These are phyloP conservation scores for Hypomyces rosellus DNA, from an alignment of 2,329 filamentous ascomycete genomes.

Conservation along the genomic window DNA sequence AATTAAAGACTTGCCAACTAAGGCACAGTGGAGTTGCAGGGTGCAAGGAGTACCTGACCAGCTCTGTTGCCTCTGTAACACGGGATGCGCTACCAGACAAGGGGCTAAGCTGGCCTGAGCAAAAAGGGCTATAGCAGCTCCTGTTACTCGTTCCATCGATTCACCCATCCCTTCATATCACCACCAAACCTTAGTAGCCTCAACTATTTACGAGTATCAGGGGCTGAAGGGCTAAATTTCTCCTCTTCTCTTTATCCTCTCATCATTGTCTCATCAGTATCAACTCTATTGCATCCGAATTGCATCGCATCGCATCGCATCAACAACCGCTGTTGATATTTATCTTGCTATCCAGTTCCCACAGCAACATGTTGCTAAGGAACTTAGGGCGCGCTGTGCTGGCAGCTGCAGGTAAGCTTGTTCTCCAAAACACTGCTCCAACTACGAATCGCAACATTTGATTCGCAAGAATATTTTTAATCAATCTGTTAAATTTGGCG, in stretches of 20 bases:
- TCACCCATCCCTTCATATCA: too few relatives aligned
- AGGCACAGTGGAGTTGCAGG: too few relatives aligned
- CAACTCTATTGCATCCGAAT: background rate
- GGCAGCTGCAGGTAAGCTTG: conserved; percentile 21
- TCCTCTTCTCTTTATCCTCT: background rate
- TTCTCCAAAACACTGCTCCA: background rate
- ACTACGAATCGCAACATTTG: background rate
- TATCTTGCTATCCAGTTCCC: background rate
- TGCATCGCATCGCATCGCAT: too few relatives aligned
- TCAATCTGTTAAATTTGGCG: background rate
- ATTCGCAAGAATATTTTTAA: background rate
- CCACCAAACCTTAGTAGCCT: too few relatives aligned
- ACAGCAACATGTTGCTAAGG: conserved; percentile 22
- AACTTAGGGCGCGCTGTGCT: conserved; percentile 24
- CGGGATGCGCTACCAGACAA: background rate
- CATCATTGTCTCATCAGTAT: background rate
- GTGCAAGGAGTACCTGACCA: background rate
- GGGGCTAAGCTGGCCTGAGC: too few relatives aligned
- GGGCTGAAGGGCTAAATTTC: background rate
- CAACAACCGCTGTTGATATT: background rate
- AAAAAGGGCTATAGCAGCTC: too few relatives aligned
- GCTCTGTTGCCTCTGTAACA: background rate
- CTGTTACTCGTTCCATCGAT: too few relatives aligned
- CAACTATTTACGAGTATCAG: too few relatives aligned
- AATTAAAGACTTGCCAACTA: too few relatives aligned